These are phyloP conservation scores for Sporormia fimetaria DNA, from an alignment of 495 filamentous ascomycete species.

Conservation along the genomic window DNA sequence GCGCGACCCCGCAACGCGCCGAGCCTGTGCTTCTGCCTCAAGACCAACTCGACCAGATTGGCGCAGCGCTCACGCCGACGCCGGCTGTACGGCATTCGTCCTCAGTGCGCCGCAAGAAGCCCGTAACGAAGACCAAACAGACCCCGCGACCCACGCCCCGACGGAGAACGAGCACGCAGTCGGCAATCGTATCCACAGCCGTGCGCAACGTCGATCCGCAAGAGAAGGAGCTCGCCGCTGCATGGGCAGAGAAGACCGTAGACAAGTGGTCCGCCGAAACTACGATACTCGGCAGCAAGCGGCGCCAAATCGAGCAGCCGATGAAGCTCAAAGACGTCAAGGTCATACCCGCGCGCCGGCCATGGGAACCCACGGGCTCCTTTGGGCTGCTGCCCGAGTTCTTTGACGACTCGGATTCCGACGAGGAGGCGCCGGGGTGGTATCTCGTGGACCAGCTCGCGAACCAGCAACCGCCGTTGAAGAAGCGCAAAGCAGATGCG, in stretches of 20 bases:
- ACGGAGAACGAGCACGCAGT: too few species aligned
- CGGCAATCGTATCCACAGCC: too few species aligned
- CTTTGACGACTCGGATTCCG: constrained; percentile 3
- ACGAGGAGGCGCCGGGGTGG: constrained; percentile 6
- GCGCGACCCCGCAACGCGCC: too few species aligned
- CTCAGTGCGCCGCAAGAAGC: too few species aligned
- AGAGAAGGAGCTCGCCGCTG: constrained; percentile 1
- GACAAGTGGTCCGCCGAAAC: background rate
- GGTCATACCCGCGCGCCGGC: constrained; percentile 1
- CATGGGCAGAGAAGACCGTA: constrained; percentile 4
- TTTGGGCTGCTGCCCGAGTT: constrained; percentile 2
- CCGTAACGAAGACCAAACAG: too few species aligned
- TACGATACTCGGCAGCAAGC: constrained; percentile 6
- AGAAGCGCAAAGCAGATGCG: constrained; percentile 1
- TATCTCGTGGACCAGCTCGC: background rate
- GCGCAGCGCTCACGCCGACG: too few species aligned
- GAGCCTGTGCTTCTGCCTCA: too few species aligned
- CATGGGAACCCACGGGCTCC: constrained; percentile 4
- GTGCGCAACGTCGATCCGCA: too few species aligned
- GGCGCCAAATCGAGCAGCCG: constrained; percentile 4
- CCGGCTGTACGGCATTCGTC: too few species aligned
- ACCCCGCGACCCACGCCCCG: too few species aligned
- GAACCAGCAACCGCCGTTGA: background rate
- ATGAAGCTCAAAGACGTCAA: constrained; percentile 1
- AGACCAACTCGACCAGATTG: too few species aligned